Evolutionary conservation across 257 asterid species (phyloP), one percentile per base, ranked within the genome.

Genomic region (Solanum commersonii): DNA sequence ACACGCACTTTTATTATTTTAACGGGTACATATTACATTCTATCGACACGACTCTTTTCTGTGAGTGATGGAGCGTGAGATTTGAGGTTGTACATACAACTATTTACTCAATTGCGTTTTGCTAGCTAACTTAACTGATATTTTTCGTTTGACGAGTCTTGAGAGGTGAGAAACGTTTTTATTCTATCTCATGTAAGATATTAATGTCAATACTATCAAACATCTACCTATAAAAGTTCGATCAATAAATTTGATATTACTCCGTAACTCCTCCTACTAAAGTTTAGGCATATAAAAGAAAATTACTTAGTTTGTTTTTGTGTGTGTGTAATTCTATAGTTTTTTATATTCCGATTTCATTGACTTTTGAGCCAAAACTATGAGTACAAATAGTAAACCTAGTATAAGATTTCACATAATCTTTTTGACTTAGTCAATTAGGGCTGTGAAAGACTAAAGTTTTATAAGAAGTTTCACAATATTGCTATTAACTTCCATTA

Each of bases 21-120:
- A 35, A 73, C 0, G 3, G 1, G 1, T 18, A 34, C 2, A 11
- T 33, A 33, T 18, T 71, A 71, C 4, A 1, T 71, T 3, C 1
- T 71, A 20, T 71, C 2, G 25, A 31, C 0, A 8, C 3, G 2
- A 16, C 14, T 33, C 1, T 33, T 33, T 31, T 16, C 0, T 0
- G 14, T 15, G 13, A 8, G 4, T 1, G 8, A 34, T 71, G 7
- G 0, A 71, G 25, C 2, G 0, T 72, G 27, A 33, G 4, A 3
- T 72, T 72, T 12, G 6, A 33, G 1, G 1, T 22, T 31, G 0
- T 72, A 72, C 2, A 23, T 9, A 33, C 2, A 31, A 31, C 1
- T 71, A 3, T 16, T 29, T 68, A 13, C 0, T 68, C 5, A 16
- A 27, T 68, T 2, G 8, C 0, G 5, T 68, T 68, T 68, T 12